phyloP scores from a whole-genome alignment of 768 basidiomycete genomes.

The Mycena leptocephala region DNA sequence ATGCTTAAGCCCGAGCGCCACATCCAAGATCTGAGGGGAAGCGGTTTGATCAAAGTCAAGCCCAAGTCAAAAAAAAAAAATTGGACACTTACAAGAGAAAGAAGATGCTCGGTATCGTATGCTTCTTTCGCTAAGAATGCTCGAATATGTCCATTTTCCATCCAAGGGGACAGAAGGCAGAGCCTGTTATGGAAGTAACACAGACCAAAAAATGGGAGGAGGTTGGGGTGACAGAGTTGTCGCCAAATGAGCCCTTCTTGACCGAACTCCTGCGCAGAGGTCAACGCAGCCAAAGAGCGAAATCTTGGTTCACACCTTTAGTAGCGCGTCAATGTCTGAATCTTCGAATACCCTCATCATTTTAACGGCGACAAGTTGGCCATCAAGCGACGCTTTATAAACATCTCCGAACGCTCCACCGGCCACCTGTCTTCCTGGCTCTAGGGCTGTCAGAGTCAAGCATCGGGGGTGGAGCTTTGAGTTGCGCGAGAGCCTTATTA shows the following conservation, averaged over 20 bases:
- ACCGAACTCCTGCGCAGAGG: neutral
- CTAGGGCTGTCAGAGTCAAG: conserved; percentile 5
- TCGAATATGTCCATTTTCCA: conserved; percentile 45
- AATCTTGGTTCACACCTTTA: too few relatives aligned
- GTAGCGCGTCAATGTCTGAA: neutral
- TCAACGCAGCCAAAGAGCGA: neutral
- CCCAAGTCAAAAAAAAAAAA: too few relatives aligned
- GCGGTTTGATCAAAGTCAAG: too few relatives aligned
- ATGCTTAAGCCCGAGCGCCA: conserved; percentile 10
- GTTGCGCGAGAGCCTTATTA: conserved; percentile 9
- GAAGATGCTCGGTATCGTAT: neutral
- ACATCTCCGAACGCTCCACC: conserved; percentile 28
- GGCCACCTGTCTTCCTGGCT: conserved; percentile 18
- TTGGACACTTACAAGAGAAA: neutral
- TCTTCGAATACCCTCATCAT: too few relatives aligned
- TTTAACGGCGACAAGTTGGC: too few relatives aligned
- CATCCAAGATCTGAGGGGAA: too few relatives aligned
- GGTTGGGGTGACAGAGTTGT: conserved; percentile 37
- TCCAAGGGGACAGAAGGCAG: conserved; percentile 47
- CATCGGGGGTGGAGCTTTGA: conserved; percentile 26
- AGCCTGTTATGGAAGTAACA: conserved; percentile 29
- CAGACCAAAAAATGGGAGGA: conserved; percentile 40
- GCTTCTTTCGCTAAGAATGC: conserved; percentile 27
- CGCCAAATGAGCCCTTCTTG: conserved; percentile 39
- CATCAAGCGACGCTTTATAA: too few relatives aligned